Base-by-base conservation (phyloP, 305 asterid genomes). In the Caryopteris hybrid region DNA sequence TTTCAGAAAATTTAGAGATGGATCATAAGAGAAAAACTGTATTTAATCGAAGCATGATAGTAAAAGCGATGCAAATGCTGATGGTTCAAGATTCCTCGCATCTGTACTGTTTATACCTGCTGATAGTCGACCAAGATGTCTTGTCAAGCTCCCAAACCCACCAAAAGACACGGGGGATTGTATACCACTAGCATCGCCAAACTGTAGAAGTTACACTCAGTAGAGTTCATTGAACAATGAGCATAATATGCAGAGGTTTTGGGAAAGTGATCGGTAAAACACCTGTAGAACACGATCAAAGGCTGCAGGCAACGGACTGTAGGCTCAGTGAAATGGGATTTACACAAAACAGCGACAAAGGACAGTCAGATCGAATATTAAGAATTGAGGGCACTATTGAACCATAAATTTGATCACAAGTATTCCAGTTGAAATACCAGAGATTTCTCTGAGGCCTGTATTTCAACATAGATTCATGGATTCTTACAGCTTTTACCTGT, bases 81-180 rank as follows among this genome's bases (percentile, higher is more conserved):
- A 21, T 36, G 5, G 16, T 33, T 18, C 12, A 8, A 17, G n/a
- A 17, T 20, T 50, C 31, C 48, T 11, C 6, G 3, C 11, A 41
- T 8, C 8, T 5, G 12, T 48, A 13, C 33, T n/a, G 45, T 4
- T 64, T 34, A 25, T 83, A 93, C 99, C 99, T 68, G 74, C 68
- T 66, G 95, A 81, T 83, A 93, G 75, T 81, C 99, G 83, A 34
- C 90, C 94, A 27, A 93, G 87, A 78, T 93, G 99, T 74, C 99
- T 78, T 18, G 99, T 84, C 84, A 93, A 88, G 89, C 99, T 93
- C 76, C 99, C 99, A 51, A 93, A 93, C 67, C 97, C 99, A 70
- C 99, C 99, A 61, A 93, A 93, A 42, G 99, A 93, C 71, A 93
- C 97, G 0, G 99, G 99, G 58, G 99, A 93, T 75, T 93, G 99